These are phyloP conservation scores for Aspergillus steynii DNA, from an alignment of 495 filamentous ascomycete species.

Conservation along the genomic window DNA sequence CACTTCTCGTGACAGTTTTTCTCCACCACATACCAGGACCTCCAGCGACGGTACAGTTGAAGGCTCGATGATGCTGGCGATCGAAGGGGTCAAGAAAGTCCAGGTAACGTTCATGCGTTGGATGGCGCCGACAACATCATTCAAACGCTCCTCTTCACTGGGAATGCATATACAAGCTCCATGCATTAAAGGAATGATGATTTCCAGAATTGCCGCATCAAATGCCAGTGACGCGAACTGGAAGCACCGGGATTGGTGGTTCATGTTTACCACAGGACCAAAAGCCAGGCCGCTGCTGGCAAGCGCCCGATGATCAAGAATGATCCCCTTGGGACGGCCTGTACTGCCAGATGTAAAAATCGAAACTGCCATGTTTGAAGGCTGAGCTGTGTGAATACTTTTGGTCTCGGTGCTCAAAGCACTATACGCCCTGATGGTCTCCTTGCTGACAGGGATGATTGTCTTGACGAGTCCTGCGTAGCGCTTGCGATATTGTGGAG, in stretches of 20 bases:
- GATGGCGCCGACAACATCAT: conserved; percentile 50
- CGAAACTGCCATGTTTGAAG: conserved; percentile 40
- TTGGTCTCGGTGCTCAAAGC: conserved; percentile 16
- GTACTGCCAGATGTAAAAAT: conserved; percentile 58
- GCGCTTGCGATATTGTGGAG: conserved; percentile 29
- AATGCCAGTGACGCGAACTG: conserved; percentile 59
- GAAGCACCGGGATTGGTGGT: conserved; percentile 42
- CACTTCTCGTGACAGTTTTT: conserved; percentile 49
- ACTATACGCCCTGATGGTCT: conserved; percentile 36
- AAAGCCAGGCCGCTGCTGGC: conserved; percentile 49
- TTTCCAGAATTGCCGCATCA: conserved; percentile 54
- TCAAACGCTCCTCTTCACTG: conserved; percentile 55
- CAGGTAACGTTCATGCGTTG: conserved; percentile 49
- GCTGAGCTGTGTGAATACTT: conserved; percentile 9
- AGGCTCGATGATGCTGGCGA: conserved; percentile 51
- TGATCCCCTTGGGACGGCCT: conserved; percentile 56
- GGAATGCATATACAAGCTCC: conserved; percentile 65
- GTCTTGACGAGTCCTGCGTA: conserved; percentile 30
- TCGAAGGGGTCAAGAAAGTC: conserved; percentile 55
- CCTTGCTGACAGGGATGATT: conserved; percentile 39
- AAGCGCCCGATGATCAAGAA: conserved; percentile 49
- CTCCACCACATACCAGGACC: conserved; percentile 46
- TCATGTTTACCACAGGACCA: conserved; percentile 31
- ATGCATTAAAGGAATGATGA: conserved; percentile 49
- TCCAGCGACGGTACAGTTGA: conserved; percentile 44